These are phyloP conservation scores for Cyberlindnera mrakii DNA, from an alignment of 805 yeast species.

Conservation along the genomic window DNA sequence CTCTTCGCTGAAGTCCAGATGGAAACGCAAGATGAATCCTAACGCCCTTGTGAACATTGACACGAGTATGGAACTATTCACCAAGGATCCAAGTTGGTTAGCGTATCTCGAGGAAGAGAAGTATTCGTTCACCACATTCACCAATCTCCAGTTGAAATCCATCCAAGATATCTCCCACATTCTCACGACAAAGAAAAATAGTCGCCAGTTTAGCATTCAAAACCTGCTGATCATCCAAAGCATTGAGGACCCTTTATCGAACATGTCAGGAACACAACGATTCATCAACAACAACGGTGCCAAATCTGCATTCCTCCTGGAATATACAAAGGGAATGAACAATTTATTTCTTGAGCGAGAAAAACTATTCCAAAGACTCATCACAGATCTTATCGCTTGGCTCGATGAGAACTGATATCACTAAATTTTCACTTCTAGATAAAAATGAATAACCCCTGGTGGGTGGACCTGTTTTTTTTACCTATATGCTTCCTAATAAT, in stretches of 20 bases:
- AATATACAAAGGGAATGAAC: constrained; percentile 16
- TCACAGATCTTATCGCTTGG: constrained; percentile 17
- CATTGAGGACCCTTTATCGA: constrained; percentile 10
- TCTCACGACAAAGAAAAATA: constrained; percentile 2
- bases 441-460: background rate
- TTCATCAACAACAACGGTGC: constrained; percentile 12
- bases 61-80: constrained; percentile 5
- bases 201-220: constrained; percentile 7
- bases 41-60: constrained; percentile 1
- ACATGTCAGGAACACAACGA: background rate
- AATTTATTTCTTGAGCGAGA: constrained; percentile 17
- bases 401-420: constrained; percentile 10
- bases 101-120: constrained; percentile 3
- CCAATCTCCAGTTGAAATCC: constrained; percentile 5
- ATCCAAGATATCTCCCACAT: constrained; percentile 3
- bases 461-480: background rate
- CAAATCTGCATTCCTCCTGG: constrained; percentile 7
- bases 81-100: constrained; percentile 10
- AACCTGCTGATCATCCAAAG: constrained; percentile 13
- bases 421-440: too few species aligned
- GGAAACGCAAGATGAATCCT: constrained; percentile 9
- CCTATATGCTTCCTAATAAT: background rate
- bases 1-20: constrained; percentile 3
- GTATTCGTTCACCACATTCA: constrained; percentile 2
- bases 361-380: constrained; percentile 10